Evolutionary conservation across 495 filamentous ascomycete genomes (phyloP), one percentile per base, ranked within the genome.

Genomic region (Trichocladium uniseriatum): DNA sequence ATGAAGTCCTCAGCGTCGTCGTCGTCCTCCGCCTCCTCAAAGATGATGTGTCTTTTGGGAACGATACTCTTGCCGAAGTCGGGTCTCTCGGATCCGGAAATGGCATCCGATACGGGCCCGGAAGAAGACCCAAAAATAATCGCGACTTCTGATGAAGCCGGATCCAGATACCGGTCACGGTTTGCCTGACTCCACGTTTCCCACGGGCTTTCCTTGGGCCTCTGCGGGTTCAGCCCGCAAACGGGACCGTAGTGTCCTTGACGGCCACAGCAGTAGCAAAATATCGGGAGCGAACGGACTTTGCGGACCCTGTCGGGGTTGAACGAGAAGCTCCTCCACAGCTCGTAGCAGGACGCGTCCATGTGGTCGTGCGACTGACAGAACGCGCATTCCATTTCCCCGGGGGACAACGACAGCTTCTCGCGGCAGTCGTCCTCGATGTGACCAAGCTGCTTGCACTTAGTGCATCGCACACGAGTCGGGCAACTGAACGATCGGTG

Each of bases 1-100:
- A 74, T 57, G 42, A 71, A 64, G 16, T 57, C 61, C 16, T 71
- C 69, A 2, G 70, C 63, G 7, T 70, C 70, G 11, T 73, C 69
- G 9, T 71, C 71, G 36, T 66, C 61, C 2, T 65, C 66, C 5
- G 57, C 70, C 27, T 63, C 55, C 51, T 64, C 61, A 45, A 67
- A 72, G 18, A 67, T 55, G 22, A 71, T 58, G 46, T 73, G 69
- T 21, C 55, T 53, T n/a, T 54, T 60, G 18, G 61, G 63, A 8
- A 59, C 60, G 11, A 62, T 70, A 29, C 62, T 65, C 43, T 61
- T 63, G 16, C 69, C 63, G 38, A 71, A 55, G 29, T 67, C 58
- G 8, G 67, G 66, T 43, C 61, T 52, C 11, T 34, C 35, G 5
- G 4, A 2, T 32, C 10, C 31, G 13, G 45, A 14, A 3, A 32